Evolutionary conservation across 306 rosid species (phyloP).

Genomic region (Sindora glabra): DNA sequence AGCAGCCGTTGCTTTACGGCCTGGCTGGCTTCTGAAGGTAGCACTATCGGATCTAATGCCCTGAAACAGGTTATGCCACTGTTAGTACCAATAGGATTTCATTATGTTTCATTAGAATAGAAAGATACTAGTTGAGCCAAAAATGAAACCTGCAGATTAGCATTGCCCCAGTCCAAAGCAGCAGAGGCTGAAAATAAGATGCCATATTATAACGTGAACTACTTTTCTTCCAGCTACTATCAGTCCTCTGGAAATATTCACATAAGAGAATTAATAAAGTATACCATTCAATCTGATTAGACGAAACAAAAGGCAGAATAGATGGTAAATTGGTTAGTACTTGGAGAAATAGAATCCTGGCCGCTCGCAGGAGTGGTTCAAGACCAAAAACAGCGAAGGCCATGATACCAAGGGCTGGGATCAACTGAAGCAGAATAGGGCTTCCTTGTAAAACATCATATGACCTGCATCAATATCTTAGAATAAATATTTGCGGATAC

Average conservation of each 20-base stretch:
- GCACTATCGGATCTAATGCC: conserved; percentile 76
- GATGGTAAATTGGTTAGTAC: conserved; percentile 36
- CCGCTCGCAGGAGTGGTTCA: conserved; percentile 64
- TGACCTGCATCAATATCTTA: conserved; percentile 43
- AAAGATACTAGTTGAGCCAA: not conserved
- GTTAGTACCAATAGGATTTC: conserved; percentile 19
- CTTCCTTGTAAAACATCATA: conserved; percentile 51
- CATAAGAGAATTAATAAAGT: conserved; percentile 6
- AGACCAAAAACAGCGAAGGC: conserved; percentile 89
- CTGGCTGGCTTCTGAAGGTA: conserved; percentile 76
- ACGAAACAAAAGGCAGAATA: conserved; percentile 9
- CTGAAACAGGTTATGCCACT: conserved; percentile 38
- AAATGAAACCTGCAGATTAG: conserved; percentile 76
- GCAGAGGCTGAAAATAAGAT: conserved; percentile 78
- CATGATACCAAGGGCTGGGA: conserved; percentile 75
- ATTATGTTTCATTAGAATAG: conserved; percentile 4
- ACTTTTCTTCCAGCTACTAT: conserved; percentile 84
- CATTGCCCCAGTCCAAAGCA: conserved; percentile 81
- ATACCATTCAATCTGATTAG: conserved; percentile 19
- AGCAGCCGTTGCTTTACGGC: conserved; percentile 77
- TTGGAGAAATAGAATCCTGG: conserved; percentile 63
- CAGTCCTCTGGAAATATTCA: conserved; percentile 52
- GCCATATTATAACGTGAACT: conserved; percentile 44
- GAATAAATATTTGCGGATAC: conserved; percentile 5
- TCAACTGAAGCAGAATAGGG: conserved; percentile 47